These are phyloP conservation scores for Rhizopogon salebrosus DNA, from an alignment of 768 basidiomycete genomes.

Conservation along the genomic window DNA sequence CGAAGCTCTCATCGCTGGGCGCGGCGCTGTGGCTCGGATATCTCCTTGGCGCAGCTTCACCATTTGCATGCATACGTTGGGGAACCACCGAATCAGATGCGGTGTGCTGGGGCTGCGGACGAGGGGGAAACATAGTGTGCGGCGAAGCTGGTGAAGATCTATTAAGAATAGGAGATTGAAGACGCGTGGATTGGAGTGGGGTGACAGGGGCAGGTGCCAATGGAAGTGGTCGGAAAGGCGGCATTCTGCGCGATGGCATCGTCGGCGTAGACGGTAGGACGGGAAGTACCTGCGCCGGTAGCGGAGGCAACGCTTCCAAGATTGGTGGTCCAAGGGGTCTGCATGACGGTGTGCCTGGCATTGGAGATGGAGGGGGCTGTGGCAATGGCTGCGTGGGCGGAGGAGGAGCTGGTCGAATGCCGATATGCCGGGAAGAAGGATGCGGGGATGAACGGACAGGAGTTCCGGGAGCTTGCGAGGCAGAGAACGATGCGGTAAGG, in stretches of 20 bases:
- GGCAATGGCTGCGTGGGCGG: constrained; percentile 27
- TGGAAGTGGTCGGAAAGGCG: background rate
- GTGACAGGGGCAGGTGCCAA: constrained; percentile 10
- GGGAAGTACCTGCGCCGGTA: background rate
- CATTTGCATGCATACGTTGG: constrained; percentile 2
- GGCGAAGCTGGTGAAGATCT: constrained; percentile 8
- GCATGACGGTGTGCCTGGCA: constrained; percentile 1
- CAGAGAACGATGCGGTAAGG: constrained; percentile 8
- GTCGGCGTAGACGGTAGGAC: constrained; percentile 1
- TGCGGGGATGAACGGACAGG: constrained; percentile 6
- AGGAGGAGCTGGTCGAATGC: constrained; percentile 25
- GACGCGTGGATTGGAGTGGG: constrained; percentile 4
- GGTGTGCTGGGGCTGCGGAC: constrained; percentile 1
- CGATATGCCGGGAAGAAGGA: constrained; percentile 21
- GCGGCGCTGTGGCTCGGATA: background rate
- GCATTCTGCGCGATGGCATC: background rate
- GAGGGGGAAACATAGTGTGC: constrained; percentile 15
- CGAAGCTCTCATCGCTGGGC: background rate
- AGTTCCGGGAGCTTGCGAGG: background rate
- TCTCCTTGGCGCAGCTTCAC: background rate
- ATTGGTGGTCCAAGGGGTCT: background rate
- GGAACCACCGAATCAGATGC: background rate
- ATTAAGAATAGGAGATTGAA: background rate
- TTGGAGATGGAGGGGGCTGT: constrained; percentile 18
- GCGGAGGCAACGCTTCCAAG: constrained; percentile 1